Evolutionary conservation across 805 yeast species (phyloP).

Genomic region (Metschnikowia cerradonensis): DNA sequence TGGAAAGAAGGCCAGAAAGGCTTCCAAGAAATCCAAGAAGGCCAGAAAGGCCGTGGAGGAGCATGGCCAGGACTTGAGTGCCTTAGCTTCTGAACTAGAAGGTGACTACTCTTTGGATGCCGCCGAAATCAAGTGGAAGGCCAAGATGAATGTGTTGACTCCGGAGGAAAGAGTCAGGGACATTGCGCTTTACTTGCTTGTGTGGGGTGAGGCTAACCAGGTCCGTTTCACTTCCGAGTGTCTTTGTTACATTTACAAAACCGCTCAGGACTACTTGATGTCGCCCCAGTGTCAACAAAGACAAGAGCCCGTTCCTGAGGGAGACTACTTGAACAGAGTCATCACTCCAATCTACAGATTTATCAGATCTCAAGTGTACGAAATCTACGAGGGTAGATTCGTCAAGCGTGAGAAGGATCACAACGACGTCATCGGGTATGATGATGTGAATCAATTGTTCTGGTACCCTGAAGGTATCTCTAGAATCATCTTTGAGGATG

Average conservation of each 20-base stretch:
- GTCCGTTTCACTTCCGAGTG: constrained; percentile 84
- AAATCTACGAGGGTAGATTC: constrained; percentile 74
- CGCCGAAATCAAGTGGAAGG: constrained; percentile 86
- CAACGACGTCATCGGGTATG: constrained; percentile 82
- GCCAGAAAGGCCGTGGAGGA: constrained; percentile 67
- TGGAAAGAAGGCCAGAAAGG: constrained; percentile 76
- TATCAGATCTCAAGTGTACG: constrained; percentile 78
- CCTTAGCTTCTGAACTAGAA: constrained; percentile 65
- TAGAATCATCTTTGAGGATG: constrained; percentile 86
- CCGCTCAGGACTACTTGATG: constrained; percentile 83
- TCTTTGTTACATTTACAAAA: constrained; percentile 90
- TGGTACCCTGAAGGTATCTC: constrained; percentile 99
- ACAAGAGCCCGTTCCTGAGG: constrained; percentile 78
- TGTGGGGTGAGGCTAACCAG: constrained; percentile 92
- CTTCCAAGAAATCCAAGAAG: constrained; percentile 75
- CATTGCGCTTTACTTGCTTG: constrained; percentile 64
- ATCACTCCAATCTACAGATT: constrained; percentile 86
- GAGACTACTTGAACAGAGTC: constrained; percentile 87
- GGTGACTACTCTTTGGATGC: constrained; percentile 80
- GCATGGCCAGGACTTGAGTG: constrained; percentile 56
- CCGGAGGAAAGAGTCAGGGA: constrained; percentile 83
- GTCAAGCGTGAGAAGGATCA: constrained; percentile 85
- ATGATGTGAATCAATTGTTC: constrained; percentile 96
- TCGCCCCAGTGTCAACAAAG: constrained; percentile 91
- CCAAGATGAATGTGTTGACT: constrained; percentile 64